phyloP scores from a whole-genome alignment of 306 rosid genomes.

The Castanopsis chinensis region DNA sequence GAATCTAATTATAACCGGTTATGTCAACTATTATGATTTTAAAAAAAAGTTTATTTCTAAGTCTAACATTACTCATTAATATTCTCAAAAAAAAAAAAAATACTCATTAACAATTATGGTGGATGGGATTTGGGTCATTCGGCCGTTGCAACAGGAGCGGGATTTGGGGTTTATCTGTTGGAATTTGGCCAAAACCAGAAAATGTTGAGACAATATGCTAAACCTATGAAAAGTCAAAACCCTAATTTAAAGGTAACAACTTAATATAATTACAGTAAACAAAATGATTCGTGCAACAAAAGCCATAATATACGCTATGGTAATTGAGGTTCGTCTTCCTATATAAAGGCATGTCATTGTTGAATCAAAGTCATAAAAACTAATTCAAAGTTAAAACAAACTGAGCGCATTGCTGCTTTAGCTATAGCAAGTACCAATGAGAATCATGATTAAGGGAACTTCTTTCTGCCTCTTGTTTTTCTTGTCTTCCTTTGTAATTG shows the following conservation, averaged over 20 bases:
- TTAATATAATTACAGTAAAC: not conserved
- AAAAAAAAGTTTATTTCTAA: not conserved
- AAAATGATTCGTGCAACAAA: constrained; percentile 19
- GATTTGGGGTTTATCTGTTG: not conserved
- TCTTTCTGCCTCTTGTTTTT: constrained; percentile 11
- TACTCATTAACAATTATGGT: not conserved
- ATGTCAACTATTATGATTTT: not conserved
- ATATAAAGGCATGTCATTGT: constrained; percentile 35
- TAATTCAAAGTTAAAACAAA: constrained; percentile 15
- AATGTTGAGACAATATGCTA: not conserved
- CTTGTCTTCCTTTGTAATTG: constrained; percentile 6
- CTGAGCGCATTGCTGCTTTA: constrained; percentile 6
- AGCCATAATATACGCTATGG: constrained; percentile 52
- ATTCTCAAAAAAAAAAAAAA: too few species aligned
- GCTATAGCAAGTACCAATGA: constrained; percentile 11
- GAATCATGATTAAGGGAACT: constrained; percentile 14
- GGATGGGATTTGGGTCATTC: not conserved
- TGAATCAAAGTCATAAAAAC: constrained; percentile 11
- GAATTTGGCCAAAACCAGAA: not conserved
- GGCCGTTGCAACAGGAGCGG: not conserved
- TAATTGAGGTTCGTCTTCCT: constrained; percentile 24
- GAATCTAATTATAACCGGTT: too few species aligned
- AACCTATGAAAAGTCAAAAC: not conserved
- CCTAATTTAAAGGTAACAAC: not conserved
- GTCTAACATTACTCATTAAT: too few species aligned